These are phyloP conservation scores for Penicillium longicatenatum DNA, from an alignment of 495 filamentous ascomycete species.

Conservation along the genomic window DNA sequence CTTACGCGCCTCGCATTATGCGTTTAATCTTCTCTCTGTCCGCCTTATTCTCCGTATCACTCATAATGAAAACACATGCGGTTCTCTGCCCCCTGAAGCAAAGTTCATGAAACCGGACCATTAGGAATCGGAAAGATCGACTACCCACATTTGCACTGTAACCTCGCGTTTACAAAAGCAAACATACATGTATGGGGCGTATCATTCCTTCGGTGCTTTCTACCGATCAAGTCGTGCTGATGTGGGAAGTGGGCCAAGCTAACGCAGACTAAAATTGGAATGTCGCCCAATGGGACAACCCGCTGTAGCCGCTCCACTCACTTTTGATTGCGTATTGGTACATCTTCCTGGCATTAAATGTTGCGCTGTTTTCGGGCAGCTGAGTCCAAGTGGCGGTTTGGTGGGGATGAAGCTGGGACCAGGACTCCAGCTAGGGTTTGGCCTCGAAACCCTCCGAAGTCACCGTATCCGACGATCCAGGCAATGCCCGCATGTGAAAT, in stretches of 20 bases:
- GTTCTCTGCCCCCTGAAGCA: neutral
- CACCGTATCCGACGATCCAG: neutral
- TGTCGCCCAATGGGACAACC: neutral
- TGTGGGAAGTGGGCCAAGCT: neutral
- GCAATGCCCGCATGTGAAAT: neutral
- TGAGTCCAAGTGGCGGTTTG: neutral
- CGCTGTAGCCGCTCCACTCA: neutral
- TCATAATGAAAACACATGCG: neutral
- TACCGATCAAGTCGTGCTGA: neutral
- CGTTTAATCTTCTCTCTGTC: too few species aligned
- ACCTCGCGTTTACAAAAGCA: neutral
- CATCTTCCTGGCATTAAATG: neutral
- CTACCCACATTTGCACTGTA: neutral
- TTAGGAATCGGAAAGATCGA: neutral
- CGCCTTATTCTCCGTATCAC: too few species aligned
- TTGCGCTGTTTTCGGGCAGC: constrained; percentile 1
- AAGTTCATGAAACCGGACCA: neutral
- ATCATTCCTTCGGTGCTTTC: neutral
- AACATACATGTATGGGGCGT: neutral
- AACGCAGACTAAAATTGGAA: neutral
- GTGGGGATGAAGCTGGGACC: neutral
- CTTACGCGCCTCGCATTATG: too few species aligned
- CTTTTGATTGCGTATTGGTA: neutral
- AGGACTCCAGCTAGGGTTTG: too few species aligned
- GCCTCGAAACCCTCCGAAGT: too few species aligned